phyloP scores from a whole-genome alignment of 2,329 filamentous ascomycete species.

The Colletotrichum sp. region DNA sequence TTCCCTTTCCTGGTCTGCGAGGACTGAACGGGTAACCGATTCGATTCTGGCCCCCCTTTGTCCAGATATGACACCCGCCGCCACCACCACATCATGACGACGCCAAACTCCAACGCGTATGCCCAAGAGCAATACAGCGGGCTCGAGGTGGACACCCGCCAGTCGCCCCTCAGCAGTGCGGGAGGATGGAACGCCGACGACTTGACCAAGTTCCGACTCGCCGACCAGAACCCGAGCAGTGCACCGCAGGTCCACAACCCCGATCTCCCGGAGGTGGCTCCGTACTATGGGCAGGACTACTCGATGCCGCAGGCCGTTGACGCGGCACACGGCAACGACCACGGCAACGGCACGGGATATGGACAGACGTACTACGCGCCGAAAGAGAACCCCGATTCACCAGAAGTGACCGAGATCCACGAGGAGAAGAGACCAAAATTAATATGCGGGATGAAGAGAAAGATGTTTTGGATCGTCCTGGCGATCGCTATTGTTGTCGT shows the following conservation, averaged over 20 bases:
- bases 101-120: neutral
- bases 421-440: neutral
- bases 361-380: neutral
- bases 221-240: neutral
- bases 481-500: neutral
- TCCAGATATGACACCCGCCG: neutral
- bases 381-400: neutral
- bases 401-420: neutral
- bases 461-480: constrained; percentile 17
- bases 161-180: neutral
- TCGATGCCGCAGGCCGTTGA: constrained; percentile 1
- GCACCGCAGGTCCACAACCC: neutral
- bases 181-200: neutral
- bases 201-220: neutral
- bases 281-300: neutral
- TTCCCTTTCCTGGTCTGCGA: neutral
- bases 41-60: neutral
- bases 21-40: neutral
- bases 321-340: neutral
- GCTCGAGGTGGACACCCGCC: constrained; percentile 10
- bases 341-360: neutral
- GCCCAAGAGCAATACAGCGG: constrained; percentile 3
- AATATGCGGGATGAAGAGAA: constrained; percentile 15
- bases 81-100: constrained; percentile 2
- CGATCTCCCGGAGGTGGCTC: neutral